phyloP scores from a whole-genome alignment of 75 land plant species.

The Pinus taeda region DNA sequence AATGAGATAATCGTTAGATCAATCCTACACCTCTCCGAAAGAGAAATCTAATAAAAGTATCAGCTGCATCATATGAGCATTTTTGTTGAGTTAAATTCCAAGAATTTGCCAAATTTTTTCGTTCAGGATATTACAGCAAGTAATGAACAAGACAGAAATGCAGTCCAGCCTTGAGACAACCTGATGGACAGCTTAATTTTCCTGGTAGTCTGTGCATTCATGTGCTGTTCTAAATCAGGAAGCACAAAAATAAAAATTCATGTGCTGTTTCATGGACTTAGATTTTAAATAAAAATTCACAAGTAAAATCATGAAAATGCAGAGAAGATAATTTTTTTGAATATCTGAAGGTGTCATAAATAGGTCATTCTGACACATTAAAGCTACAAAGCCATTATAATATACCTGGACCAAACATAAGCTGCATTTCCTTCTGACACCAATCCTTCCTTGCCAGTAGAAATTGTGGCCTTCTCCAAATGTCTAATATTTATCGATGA shows the following conservation, averaged over 20 bases:
- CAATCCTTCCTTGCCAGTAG: conserved; percentile 98
- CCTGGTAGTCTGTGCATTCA: not conserved
- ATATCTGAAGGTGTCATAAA: not conserved
- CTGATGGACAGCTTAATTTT: not conserved
- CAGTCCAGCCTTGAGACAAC: not conserved
- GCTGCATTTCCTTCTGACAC: conserved; percentile 95
- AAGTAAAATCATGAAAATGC: not conserved
- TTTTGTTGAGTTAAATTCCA: too few relatives aligned
- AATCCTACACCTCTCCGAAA: too few relatives aligned
- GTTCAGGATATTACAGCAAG: not conserved
- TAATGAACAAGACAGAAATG: not conserved
- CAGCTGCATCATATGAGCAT: too few relatives aligned
- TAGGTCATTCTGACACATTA: not conserved
- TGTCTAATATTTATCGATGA: conserved; percentile 95
- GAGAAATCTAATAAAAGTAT: too few relatives aligned
- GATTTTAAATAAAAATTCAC: not conserved
- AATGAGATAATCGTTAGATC: too few relatives aligned
- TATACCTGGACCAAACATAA: conserved; percentile 93
- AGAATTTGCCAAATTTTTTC: too few relatives aligned
- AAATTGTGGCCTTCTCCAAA: conserved; percentile 96
- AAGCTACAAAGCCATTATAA: not conserved
- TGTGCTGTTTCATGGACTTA: not conserved
- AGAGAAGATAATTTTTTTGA: not conserved
- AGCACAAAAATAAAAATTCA: not conserved
- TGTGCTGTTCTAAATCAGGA: not conserved